Conservation (phyloP, 2,329 filamentous ascomycete genomes). For the Aspergillus pseudoviridinutans region DNA sequence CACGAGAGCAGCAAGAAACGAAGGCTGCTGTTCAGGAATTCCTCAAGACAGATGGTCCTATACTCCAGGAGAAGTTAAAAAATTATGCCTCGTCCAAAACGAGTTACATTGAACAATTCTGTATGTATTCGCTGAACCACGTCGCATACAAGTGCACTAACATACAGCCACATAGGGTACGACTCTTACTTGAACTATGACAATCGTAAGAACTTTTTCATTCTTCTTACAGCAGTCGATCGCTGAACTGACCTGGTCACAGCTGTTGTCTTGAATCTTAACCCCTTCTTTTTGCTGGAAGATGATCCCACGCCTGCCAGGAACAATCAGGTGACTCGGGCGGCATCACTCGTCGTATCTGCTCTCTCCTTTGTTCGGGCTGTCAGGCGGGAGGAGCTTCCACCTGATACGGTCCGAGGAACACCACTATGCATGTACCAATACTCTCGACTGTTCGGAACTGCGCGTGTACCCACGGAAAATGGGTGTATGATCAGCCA, state of each 20-base stretch:
- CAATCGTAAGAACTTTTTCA: slow-evolving; percentile 56
- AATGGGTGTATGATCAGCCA: slow-evolving; percentile 95
- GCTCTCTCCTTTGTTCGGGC: slow-evolving; percentile 89
- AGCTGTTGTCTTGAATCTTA: slow-evolving; percentile 90
- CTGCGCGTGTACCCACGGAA: slow-evolving; percentile 87
- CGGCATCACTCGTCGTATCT: slow-evolving; percentile 86
- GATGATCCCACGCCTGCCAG: slow-evolving; percentile 95
- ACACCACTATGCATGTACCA: slow-evolving; percentile 96
- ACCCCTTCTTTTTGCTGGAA: slow-evolving; percentile 95
- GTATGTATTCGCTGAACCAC: slow-evolving; percentile 52
- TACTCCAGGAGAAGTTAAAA: slow-evolving; percentile 83
- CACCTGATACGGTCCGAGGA: slow-evolving; percentile 79
- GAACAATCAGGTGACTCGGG: slow-evolving; percentile 93
- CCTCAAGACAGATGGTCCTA: slow-evolving; percentile 71
- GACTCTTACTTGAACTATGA: slow-evolving; percentile 98
- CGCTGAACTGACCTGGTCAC: slow-evolving; percentile 9
- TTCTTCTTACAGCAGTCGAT: background rate
- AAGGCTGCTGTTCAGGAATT: slow-evolving; percentile 78
- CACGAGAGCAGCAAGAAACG: slow-evolving; percentile 79
- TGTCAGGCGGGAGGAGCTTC: slow-evolving; percentile 86
- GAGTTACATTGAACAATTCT: slow-evolving; percentile 98
- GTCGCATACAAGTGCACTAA: slow-evolving; percentile 3
- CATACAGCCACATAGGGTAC: slow-evolving; percentile 66
- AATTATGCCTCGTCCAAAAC: slow-evolving; percentile 85
- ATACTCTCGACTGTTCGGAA: slow-evolving; percentile 91